Percentiles rank a stretch among this genome's conserved stretches.
Conservation (phyloP, 2,329 filamentous ascomycete genomes). For the Coleophoma eucalyptorum region DNA sequence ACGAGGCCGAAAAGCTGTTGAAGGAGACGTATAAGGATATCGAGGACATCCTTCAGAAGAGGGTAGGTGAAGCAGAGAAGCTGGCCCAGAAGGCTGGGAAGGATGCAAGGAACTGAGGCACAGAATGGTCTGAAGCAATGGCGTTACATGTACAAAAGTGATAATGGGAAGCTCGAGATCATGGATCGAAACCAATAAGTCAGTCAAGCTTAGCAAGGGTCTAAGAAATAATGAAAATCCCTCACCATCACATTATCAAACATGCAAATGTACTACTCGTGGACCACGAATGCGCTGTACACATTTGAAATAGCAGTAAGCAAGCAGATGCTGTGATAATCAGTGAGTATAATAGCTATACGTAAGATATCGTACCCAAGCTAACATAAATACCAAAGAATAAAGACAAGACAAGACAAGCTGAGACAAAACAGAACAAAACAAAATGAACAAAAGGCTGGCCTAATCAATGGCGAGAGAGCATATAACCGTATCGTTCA, state of each 20-base stretch:
- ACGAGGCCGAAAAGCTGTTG: slow-evolving; percentile 66
- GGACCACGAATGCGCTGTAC: too few species aligned
- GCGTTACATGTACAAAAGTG: neutral
- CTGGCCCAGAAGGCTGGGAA: slow-evolving; percentile 45
- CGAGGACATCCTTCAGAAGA: slow-evolving; percentile 58
- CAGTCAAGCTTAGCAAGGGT: too few species aligned
- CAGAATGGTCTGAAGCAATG: neutral
- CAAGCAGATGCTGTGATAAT: too few species aligned
- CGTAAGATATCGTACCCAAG: too few species aligned
- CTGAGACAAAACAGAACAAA: neutral
- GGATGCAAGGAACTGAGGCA: slow-evolving; percentile 13
- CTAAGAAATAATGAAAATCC: too few species aligned
- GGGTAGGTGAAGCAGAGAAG: slow-evolving; percentile 52
- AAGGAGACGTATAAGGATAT: slow-evolving; percentile 67
- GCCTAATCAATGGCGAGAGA: neutral
- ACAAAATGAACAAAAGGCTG: neutral
- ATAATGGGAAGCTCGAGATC: too few species aligned
- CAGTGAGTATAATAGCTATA: too few species aligned
- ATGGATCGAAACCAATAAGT: too few species aligned
- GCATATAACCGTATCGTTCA: neutral
- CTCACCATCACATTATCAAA: too few species aligned
- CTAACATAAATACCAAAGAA: neutral
- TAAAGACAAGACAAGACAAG: neutral
- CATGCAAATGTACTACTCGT: too few species aligned
- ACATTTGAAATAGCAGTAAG: too few species aligned